phyloP scores from a whole-genome alignment of 108 stramenopile genomes.

The Skeletonema menzelii region DNA sequence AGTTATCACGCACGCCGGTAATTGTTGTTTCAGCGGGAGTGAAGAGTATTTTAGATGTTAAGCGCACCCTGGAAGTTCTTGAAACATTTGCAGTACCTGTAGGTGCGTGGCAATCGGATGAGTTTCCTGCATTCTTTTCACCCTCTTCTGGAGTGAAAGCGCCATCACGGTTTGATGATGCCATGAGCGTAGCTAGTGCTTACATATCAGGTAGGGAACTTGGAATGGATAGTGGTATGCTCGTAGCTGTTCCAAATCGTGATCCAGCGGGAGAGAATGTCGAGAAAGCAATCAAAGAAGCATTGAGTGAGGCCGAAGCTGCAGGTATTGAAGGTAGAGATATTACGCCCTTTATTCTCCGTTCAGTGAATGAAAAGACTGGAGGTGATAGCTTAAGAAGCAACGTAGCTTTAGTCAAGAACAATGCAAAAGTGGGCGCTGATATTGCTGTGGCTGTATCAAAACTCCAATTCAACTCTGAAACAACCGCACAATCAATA shows the following conservation, averaged over 20 bases:
- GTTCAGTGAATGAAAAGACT: constrained; percentile 74
- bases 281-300: constrained; percentile 84
- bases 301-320: constrained; percentile 66
- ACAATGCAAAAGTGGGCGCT: constrained; percentile 90
- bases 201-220: constrained; percentile 58
- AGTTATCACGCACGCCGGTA: constrained; percentile 89
- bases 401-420: constrained; percentile 92
- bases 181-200: constrained; percentile 77
- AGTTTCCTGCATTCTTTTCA: constrained; percentile 99
- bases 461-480: neutral
- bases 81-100: constrained; percentile 95
- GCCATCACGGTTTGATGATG: constrained; percentile 68
- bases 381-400: constrained; percentile 77
- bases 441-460: constrained; percentile 86
- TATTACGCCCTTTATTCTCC: constrained; percentile 94
- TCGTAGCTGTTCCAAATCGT: constrained; percentile 95
- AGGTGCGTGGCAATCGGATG: constrained; percentile 70
- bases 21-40: constrained; percentile 98
- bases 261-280: constrained; percentile 86
- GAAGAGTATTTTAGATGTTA: constrained; percentile 96
- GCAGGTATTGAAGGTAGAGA: constrained; percentile 77
- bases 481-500: neutral
- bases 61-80: constrained; percentile 93
- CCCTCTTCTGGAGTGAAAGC: constrained; percentile 63
- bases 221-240: constrained; percentile 73